Conservation (phyloP, 768 basidiomycete genomes). For the Fistulinella prunicolor region DNA sequence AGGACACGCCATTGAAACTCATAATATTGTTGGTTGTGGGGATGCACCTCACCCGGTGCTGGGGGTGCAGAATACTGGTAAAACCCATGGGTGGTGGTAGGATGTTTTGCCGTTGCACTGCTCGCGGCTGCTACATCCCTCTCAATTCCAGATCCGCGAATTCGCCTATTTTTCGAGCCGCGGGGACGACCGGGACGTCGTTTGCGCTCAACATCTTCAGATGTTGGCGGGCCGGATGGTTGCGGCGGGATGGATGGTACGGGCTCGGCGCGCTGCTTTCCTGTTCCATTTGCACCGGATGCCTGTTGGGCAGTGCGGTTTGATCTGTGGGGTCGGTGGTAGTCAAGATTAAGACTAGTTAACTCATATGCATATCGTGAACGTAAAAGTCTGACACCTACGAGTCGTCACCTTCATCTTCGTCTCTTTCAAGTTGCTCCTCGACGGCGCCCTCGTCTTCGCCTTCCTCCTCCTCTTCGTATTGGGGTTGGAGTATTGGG, state of each 20-base stretch:
- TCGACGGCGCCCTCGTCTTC: slow-evolving; percentile 74
- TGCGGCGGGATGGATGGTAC: slow-evolving; percentile 28
- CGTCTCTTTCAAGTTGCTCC: slow-evolving; percentile 55
- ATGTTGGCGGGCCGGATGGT: slow-evolving; percentile 15
- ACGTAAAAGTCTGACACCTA: slow-evolving; percentile 18
- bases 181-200: slow-evolving; percentile 76
- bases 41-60: slow-evolving; percentile 46
- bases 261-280: slow-evolving; percentile 24
- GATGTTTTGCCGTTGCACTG: slow-evolving; percentile 26
- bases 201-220: slow-evolving; percentile 47
- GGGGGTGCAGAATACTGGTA: slow-evolving; percentile 44
- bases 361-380: slow-evolving; percentile 1
- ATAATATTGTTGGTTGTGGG: slow-evolving; percentile 75
- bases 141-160: slow-evolving; percentile 34
- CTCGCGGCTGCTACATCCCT: slow-evolving; percentile 17
- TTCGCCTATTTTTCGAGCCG: slow-evolving; percentile 72
- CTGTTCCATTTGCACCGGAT: slow-evolving; percentile 11
- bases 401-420: slow-evolving; percentile 42
- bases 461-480: slow-evolving; percentile 63
- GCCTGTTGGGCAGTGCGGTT: slow-evolving; percentile 19
- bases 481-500: slow-evolving; percentile 36
- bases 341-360: slow-evolving; percentile 5
- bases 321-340: slow-evolving; percentile 15
- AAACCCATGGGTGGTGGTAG: slow-evolving; percentile 39
- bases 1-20: slow-evolving; percentile 85